These are phyloP conservation scores for Myxozyma melibiosi DNA, from an alignment of 805 yeast species.

Conservation along the genomic window DNA sequence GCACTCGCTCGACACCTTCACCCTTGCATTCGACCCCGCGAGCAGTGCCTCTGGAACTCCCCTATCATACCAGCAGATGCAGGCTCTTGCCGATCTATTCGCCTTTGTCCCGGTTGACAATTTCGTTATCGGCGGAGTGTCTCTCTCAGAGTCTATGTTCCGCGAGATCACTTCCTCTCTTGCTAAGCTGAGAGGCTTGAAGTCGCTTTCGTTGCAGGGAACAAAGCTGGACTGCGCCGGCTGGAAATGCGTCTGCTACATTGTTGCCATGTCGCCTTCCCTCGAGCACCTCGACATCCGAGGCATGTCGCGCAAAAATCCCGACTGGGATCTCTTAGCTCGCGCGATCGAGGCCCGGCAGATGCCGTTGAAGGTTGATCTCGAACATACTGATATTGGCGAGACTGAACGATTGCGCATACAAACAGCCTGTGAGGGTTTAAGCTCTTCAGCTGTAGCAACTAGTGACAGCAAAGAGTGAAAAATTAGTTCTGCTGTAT, in stretches of 20 bases:
- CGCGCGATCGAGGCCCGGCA: conserved; percentile 21
- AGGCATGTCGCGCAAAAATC: conserved; percentile 15
- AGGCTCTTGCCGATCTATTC: conserved; percentile 30
- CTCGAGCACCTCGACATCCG: conserved; percentile 17
- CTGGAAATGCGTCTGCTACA: conserved; percentile 28
- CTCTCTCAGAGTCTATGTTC: conserved; percentile 14
- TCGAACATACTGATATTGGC: conserved; percentile 11
- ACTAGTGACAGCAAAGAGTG: too few species aligned
- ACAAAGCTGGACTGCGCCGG: conserved; percentile 9
- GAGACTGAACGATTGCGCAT: conserved; percentile 1
- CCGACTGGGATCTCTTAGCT: conserved; percentile 25
- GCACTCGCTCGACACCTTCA: conserved; percentile 13
- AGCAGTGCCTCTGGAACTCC: neutral
- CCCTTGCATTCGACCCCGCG: neutral
- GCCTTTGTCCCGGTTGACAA: conserved; percentile 20
- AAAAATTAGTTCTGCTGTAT: too few species aligned
- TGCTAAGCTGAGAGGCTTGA: neutral
- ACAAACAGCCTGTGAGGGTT: neutral
- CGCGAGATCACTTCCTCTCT: conserved; percentile 21
- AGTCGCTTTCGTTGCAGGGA: conserved; percentile 5
- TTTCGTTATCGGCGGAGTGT: conserved; percentile 7
- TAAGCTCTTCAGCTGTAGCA: too few species aligned
- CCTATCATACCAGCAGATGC: conserved; percentile 15
- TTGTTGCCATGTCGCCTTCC: conserved; percentile 21
- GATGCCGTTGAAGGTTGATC: neutral